Evolutionary conservation across 306 rosid genomes (phyloP).

Genomic region (Cucurbita moschata): DNA sequence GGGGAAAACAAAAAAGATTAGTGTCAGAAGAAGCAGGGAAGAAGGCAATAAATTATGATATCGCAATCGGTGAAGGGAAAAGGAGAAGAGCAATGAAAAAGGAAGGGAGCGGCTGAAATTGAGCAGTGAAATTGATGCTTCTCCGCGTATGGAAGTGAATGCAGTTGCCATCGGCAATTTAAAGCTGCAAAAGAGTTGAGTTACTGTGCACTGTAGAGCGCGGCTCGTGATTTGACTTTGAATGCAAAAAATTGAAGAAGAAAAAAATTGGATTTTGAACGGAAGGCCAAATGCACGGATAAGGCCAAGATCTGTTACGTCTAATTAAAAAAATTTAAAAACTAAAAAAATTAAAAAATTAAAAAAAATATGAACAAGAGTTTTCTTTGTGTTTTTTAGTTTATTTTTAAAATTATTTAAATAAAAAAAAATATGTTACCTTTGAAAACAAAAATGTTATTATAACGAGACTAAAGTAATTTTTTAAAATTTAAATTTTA

Average conservation of each 20-base stretch:
- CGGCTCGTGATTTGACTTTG: slow-evolving; percentile 13
- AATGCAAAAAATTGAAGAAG: neutral
- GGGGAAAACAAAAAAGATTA: slow-evolving; percentile 16
- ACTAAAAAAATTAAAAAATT: too few relatives aligned
- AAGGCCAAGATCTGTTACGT: neutral
- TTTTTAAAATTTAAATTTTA: too few relatives aligned
- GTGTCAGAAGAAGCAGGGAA: slow-evolving; percentile 27
- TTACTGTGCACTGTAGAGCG: slow-evolving; percentile 23
- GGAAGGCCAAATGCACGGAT: neutral
- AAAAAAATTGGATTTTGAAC: neutral
- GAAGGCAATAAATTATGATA: neutral
- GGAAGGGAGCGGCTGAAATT: slow-evolving; percentile 13
- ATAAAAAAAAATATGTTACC: too few relatives aligned
- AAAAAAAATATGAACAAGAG: too few relatives aligned
- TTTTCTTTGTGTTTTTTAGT: too few relatives aligned
- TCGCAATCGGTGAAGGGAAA: neutral
- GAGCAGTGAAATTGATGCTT: slow-evolving; percentile 20
- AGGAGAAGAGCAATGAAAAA: slow-evolving; percentile 13
- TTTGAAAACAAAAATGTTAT: too few relatives aligned
- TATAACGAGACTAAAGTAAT: too few relatives aligned
- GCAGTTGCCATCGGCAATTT: slow-evolving; percentile 8
- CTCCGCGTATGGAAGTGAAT: slow-evolving; percentile 29
- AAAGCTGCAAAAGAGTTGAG: slow-evolving; percentile 32
- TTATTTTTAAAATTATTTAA: too few relatives aligned
- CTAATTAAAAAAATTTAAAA: too few relatives aligned